Conservation (phyloP, 768 basidiomycete species). For the Infundibulicybe gibba region DNA sequence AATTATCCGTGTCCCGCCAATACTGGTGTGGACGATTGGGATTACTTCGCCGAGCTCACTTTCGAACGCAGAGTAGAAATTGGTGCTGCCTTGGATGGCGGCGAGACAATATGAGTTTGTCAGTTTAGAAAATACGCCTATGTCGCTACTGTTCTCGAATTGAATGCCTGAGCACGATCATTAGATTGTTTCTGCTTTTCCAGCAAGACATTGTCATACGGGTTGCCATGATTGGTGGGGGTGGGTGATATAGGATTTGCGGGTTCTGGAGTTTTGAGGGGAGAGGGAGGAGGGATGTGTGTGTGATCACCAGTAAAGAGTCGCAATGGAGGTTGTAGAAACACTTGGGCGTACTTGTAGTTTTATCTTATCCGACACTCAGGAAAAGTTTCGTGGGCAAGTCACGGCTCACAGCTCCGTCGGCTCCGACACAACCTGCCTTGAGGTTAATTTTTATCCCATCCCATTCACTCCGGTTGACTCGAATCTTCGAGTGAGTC, state of each 20-base stretch:
- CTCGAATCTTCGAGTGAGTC: no score
- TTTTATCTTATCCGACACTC: no score
- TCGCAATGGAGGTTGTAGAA: no score
- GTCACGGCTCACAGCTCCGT: no score
- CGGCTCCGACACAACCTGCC: no score
- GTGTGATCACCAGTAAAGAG: no score
- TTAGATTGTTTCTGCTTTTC: conserved; percentile 9
- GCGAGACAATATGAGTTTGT: conserved; percentile 97
- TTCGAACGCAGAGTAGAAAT: conserved; percentile 98
- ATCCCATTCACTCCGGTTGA: no score
- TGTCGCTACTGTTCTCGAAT: conserved; percentile 92
- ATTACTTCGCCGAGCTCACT: conserved; percentile 89
- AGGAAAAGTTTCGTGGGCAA: no score
- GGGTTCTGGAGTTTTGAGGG: conserved; percentile 4
- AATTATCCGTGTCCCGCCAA: conserved; percentile 91
- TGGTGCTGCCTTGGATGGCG: conserved; percentile 91
- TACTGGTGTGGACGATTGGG: conserved; percentile 94
- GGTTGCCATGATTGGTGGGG: conserved; percentile 38
- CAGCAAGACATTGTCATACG: conserved; percentile 22
- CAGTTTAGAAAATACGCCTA: conserved; percentile 96
- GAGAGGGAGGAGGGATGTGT: neutral
- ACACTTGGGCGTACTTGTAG: no score
- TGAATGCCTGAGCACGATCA: conserved; percentile 62
- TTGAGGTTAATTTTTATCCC: no score
- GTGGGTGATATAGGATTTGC: conserved; percentile 1